Base-by-base conservation (phyloP, 1,284 basidiomycete genomes). In the Ganoderma meredithae region DNA sequence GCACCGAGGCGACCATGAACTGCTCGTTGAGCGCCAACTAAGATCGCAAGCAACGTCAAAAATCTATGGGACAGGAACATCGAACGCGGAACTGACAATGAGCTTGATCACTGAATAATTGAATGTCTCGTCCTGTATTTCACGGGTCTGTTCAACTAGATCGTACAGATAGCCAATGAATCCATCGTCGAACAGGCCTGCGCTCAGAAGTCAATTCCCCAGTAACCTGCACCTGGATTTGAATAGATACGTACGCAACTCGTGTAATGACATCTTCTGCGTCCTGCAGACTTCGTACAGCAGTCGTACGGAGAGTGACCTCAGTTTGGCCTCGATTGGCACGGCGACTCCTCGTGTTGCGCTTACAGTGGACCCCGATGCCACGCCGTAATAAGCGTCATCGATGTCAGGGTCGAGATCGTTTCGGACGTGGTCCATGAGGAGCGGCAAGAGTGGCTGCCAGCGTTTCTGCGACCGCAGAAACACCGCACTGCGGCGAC, bases 11-110 rank as follows among this genome's bases (percentile, higher is more conserved):
- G 10, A 99, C 95, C 97, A 99, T 99, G 82, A 98, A 99, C 80
- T 99, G 97, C 80, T 99, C 97, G 77, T 99, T 99, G 49, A 99
- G 85, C 0, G 97, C 94, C 52, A 95, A 90, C 94, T 95, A 69
- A 6, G 69, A 56, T 58, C 12, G n/a, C 22, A 2, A 17, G 36
- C 8, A 17, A 12, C 22, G 36, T 53, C n/a, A 55, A 12, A 17
- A 9, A 41, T 1, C 3, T 27, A 40, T 39, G 39, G 13, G n/a
- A 62, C 19, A 19, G 6, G 4, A 39, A 47, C 33, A 62, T 17
- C 22, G 19, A 47, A 13, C 31, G 10, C 19, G 25, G n/a, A n/a
- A 71, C 92, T 76, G 73, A 96, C 96, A 72, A 98, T 91, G 52
- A 98, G 85, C 77, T 96, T 96, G 79, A 98, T 96, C 40, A 98